Percentiles rank a stretch among this genome's conserved stretches.
These are phyloP conservation scores for Anthracocystis setariae DNA, from an alignment of 1,284 basidiomycete species.

Conservation along the genomic window DNA sequence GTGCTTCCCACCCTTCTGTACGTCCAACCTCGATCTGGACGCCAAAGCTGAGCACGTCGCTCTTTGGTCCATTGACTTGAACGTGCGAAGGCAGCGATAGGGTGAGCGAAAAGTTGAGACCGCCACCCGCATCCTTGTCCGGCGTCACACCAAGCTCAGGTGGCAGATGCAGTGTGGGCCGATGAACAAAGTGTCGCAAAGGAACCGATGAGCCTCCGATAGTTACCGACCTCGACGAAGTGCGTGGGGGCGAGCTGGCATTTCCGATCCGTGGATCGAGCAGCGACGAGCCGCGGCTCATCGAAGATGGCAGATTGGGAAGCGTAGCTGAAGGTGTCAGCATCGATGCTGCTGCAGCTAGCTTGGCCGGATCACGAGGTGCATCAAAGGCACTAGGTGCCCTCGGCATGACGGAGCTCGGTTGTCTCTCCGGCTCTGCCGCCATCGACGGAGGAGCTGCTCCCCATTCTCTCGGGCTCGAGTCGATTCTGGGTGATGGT, in stretches of 20 bases:
- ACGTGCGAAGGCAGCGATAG: slow-evolving; percentile 65
- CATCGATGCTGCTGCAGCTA: slow-evolving; percentile 29
- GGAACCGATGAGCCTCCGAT: slow-evolving; percentile 35
- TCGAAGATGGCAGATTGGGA: slow-evolving; percentile 28
- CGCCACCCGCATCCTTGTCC: slow-evolving; percentile 34
- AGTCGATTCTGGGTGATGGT: slow-evolving; percentile 36
- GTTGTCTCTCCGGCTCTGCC: slow-evolving; percentile 6
- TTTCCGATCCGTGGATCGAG: slow-evolving; percentile 33
- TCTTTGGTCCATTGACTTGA: slow-evolving; percentile 50
- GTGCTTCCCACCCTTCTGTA: slow-evolving; percentile 52
- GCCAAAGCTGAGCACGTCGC: slow-evolving; percentile 64
- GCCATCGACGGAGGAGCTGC: background rate
- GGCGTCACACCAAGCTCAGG: slow-evolving; percentile 50
- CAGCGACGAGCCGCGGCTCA: slow-evolving; percentile 29
- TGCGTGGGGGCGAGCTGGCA: slow-evolving; percentile 45
- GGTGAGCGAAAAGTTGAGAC: slow-evolving; percentile 61
- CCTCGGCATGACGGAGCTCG: slow-evolving; percentile 21
- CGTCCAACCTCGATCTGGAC: slow-evolving; percentile 65
- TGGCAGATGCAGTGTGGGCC: slow-evolving; percentile 59
- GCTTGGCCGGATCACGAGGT: slow-evolving; percentile 49
- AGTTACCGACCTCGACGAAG: slow-evolving; percentile 34
- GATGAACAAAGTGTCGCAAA: slow-evolving; percentile 65
- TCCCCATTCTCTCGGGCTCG: slow-evolving; percentile 8
- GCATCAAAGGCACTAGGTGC: slow-evolving; percentile 48
- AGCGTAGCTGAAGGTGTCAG: slow-evolving; percentile 31